These are phyloP conservation scores for Fusarium sambucinum DNA, from an alignment of 2,329 filamentous ascomycete genomes.

Conservation along the genomic window DNA sequence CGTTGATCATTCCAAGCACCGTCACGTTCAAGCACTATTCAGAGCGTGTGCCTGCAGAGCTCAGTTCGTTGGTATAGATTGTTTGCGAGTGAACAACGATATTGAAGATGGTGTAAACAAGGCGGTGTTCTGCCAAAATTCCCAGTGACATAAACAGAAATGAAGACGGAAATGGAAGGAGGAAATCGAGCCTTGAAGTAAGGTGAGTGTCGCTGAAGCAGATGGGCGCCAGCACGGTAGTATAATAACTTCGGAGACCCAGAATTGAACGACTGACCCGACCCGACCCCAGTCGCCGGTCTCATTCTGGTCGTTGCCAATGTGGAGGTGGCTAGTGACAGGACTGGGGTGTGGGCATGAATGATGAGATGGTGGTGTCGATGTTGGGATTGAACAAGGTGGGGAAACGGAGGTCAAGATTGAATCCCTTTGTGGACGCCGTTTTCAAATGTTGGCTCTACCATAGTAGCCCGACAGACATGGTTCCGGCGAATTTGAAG, in stretches of 20 bases:
- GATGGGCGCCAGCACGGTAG: constrained; percentile 40
- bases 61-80: constrained; percentile 8
- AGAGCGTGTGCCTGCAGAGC: constrained; percentile 22
- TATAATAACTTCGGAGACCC: constrained; percentile 43
- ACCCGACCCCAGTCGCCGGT: constrained; percentile 47
- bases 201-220: constrained; percentile 40
- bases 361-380: constrained; percentile 49
- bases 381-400: constrained; percentile 46
- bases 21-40: constrained; percentile 25
- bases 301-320: constrained; percentile 49
- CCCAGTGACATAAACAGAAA: constrained; percentile 33
- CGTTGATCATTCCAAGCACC: constrained; percentile 18
- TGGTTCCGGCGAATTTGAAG: constrained; percentile 22
- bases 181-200: constrained; percentile 47
- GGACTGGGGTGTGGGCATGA: constrained; percentile 47
- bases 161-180: constrained; percentile 39
- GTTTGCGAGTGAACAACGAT: constrained; percentile 24
- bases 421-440: constrained; percentile 39
- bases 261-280: constrained; percentile 49
- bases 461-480: constrained; percentile 19
- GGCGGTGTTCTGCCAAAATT: constrained; percentile 32
- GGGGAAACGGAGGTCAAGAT: constrained; percentile 46
- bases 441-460: constrained; percentile 40
- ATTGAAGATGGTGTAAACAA: constrained; percentile 21
- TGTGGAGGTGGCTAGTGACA: constrained; percentile 51